phyloP scores from a whole-genome alignment of 2,329 filamentous ascomycete genomes.

The Verticillium nubilum region DNA sequence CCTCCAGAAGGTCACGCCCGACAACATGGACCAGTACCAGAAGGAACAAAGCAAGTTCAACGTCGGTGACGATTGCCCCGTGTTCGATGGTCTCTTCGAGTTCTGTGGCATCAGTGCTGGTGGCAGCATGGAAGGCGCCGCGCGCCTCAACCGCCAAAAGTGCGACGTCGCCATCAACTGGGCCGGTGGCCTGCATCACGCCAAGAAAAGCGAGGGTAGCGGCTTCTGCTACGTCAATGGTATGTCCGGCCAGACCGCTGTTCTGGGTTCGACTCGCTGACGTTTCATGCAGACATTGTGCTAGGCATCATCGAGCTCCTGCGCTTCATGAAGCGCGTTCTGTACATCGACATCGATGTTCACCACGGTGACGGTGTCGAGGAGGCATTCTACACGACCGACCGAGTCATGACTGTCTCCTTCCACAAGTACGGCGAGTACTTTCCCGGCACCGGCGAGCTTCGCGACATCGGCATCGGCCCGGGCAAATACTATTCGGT shows the following conservation, averaged over 20 bases:
- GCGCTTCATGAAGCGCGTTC: slow-evolving; percentile 72
- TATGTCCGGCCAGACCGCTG: slow-evolving; percentile 32
- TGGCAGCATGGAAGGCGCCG: slow-evolving; percentile 88
- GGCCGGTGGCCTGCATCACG: slow-evolving; percentile 95
- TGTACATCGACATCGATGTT: slow-evolving; percentile 93
- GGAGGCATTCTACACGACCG: slow-evolving; percentile 84
- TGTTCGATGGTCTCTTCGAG: slow-evolving; percentile 96
- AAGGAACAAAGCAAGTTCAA: slow-evolving; percentile 93
- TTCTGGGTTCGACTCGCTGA: not conserved
- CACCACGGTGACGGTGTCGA: slow-evolving; percentile 90
- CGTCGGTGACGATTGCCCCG: slow-evolving; percentile 92
- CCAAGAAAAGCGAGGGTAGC: slow-evolving; percentile 92
- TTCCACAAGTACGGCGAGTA: slow-evolving; percentile 98
- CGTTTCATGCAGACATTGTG: slow-evolving; percentile 69
- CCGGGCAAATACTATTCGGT: slow-evolving; percentile 84
- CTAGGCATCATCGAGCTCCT: slow-evolving; percentile 86
- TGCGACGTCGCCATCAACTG: slow-evolving; percentile 98
- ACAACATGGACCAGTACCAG: slow-evolving; percentile 93
- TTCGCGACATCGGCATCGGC: slow-evolving; percentile 81
- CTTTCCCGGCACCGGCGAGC: slow-evolving; percentile 86
- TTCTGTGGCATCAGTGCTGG: slow-evolving; percentile 95
- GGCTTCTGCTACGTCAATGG: slow-evolving; percentile 99
- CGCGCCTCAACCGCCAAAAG: slow-evolving; percentile 82
- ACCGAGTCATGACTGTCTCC: slow-evolving; percentile 85
- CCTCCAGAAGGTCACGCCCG: slow-evolving; percentile 87